Base-by-base conservation (phyloP, 768 basidiomycete species). In the Phylloporus sp. region DNA sequence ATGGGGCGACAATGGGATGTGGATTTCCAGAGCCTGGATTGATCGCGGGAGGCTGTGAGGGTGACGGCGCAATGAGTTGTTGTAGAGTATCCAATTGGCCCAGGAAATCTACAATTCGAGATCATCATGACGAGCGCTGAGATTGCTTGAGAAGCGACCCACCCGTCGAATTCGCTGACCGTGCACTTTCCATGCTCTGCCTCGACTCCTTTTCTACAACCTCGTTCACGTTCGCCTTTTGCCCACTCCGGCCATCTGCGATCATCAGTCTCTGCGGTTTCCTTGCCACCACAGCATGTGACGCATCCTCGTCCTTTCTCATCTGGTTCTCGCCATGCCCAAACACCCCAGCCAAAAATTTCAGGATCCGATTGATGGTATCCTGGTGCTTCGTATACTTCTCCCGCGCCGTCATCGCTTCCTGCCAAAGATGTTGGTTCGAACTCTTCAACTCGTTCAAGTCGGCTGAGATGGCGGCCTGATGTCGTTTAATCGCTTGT, bases 261-360 rank as follows among this genome's bases (percentile, higher is more conserved):
- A 91, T 90, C 79, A 90, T 75, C 28, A 91, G 64, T 32, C 86
- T 68, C 38, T 78, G 71, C 13, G 68, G 66, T 43, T 73, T 71
- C 34, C 77, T 72, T 4, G 75, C 74, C 7, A 81, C 69, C 3
- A 80, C 76, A 22, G 73, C 68, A 28, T 68, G 68, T 6, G 70
- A 57, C 10, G 68, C 53, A 32, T 58, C 65, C 34, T 66, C 65
- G 40, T 62, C 66, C 36, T 59, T 64, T 35, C 59, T 64, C 42
- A 64, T 72, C 48, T 71, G 65, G 37, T 67, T 71, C 1, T 71
- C 70, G 0, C 62, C 56, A 44, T 75, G 77, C 11, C 86, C 86
- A 69, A 98, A 98, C 3, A 97, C 86, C 11, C 90, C 84, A 9
- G 94, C 94, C 45, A 99, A 69, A 68, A 99, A 98, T 50, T 91